Conservation (phyloP, 108 stramenopile species). For the Asterionellopsis glacialis region DNA sequence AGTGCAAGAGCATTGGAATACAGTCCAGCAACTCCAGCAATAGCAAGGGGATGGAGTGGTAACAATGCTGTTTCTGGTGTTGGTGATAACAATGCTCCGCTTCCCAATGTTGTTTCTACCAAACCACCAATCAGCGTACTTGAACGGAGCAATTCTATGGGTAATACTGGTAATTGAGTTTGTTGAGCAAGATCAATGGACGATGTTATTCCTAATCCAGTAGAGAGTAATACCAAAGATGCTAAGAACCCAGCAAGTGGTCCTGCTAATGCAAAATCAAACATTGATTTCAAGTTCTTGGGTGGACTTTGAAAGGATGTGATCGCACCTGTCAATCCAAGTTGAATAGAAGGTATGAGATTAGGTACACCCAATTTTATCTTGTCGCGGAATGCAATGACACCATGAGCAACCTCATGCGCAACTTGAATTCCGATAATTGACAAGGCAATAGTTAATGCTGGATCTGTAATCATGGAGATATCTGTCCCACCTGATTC, state of each 20-base stretch:
- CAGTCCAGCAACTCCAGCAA: conserved; percentile 50
- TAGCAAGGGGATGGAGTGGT: conserved; percentile 51
- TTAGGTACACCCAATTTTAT: conserved; percentile 44
- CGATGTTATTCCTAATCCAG: conserved; percentile 39
- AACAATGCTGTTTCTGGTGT: conserved; percentile 27
- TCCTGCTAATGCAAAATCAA: conserved; percentile 64
- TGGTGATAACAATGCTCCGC: conserved; percentile 24
- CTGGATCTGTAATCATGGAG: conserved; percentile 33
- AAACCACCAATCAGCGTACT: conserved; percentile 50
- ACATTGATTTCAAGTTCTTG: conserved; percentile 41
- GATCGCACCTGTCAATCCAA: conserved; percentile 43
- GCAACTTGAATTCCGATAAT: conserved; percentile 30
- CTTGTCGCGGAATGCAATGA: conserved; percentile 47
- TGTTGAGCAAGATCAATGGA: conserved; percentile 31
- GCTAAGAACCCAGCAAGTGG: conserved; percentile 32
- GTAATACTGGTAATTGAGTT: conserved; percentile 37
- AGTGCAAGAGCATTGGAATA: conserved; percentile 48
- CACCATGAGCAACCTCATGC: conserved; percentile 43
- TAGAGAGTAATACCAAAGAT: conserved; percentile 36
- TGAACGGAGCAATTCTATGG: conserved; percentile 35
- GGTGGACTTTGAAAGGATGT: conserved; percentile 45
- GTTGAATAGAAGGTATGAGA: conserved; percentile 46
- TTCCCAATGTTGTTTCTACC: conserved; percentile 44
- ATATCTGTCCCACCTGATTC: conserved; percentile 18
- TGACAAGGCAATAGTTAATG: conserved; percentile 30